phyloP scores from a whole-genome alignment of 768 basidiomycete species.

The Collybia nuda region DNA sequence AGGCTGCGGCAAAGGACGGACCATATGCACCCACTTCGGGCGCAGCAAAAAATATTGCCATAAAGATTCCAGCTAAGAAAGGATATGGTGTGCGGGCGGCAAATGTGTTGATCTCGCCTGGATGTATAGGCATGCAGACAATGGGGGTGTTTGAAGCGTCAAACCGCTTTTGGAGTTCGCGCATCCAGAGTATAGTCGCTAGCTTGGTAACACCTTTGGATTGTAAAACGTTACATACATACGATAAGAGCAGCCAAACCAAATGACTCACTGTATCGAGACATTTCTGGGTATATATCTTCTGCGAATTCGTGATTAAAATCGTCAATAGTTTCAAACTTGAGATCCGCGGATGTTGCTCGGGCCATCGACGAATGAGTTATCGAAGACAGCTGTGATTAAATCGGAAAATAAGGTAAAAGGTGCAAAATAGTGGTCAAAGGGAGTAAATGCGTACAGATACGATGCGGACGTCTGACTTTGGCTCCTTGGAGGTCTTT shows the following conservation, averaged over 20 bases:
- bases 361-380: slow-evolving; percentile 18
- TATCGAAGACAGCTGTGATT: slow-evolving; percentile 21
- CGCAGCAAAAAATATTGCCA: slow-evolving; percentile 22
- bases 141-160: slow-evolving; percentile 27
- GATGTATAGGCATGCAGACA: slow-evolving; percentile 30
- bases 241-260: background rate
- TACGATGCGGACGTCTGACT: slow-evolving; percentile 31
- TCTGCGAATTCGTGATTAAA: slow-evolving; percentile 29
- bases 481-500: slow-evolving; percentile 22
- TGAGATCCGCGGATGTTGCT: slow-evolving; percentile 21
- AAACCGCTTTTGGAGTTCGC: slow-evolving; percentile 45
- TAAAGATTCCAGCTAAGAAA: slow-evolving; percentile 16
- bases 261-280: slow-evolving; percentile 21
- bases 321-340: slow-evolving; percentile 27
- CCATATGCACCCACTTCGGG: slow-evolving; percentile 34
- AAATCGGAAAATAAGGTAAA: background rate
- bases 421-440: background rate
- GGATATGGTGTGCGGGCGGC: slow-evolving; percentile 19
- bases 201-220: slow-evolving; percentile 45
- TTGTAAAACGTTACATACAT: background rate
- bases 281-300: slow-evolving; percentile 23
- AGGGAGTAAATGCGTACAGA: slow-evolving; percentile 14
- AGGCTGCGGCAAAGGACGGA: slow-evolving; percentile 39
- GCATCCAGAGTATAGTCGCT: slow-evolving; percentile 40
- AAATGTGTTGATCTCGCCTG: slow-evolving; percentile 33